Conservation (phyloP, 805 yeast genomes). For the Candida koratica region DNA sequence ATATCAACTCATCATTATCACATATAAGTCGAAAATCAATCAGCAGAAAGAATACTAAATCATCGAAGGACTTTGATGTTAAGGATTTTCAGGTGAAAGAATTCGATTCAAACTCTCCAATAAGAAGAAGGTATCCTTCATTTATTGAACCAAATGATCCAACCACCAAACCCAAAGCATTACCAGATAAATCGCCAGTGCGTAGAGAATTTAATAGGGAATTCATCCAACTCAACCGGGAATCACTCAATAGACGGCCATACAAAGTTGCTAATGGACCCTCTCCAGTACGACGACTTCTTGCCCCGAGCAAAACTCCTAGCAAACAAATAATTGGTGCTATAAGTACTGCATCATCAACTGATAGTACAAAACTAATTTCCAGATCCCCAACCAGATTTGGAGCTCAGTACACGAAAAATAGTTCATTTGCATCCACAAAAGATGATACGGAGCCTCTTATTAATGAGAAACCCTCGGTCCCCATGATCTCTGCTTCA, state of each 20-base stretch:
- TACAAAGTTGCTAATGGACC: background rate
- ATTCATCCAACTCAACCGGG: constrained; percentile 1
- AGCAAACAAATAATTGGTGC: constrained; percentile 1
- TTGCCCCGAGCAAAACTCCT: constrained; percentile 9
- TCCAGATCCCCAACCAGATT: constrained; percentile 15
- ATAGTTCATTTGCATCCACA: constrained; percentile 13
- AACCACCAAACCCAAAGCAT: background rate
- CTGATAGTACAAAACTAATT: constrained; percentile 6
- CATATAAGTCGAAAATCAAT: constrained; percentile 11
- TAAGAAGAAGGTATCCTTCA: constrained; percentile 15
- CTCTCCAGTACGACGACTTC: constrained; percentile 9
- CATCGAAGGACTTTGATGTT: constrained; percentile 3
- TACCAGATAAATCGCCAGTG: background rate
- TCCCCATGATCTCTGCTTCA: background rate
- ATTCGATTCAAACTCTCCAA: constrained; percentile 12
- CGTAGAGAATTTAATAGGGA: constrained; percentile 1
- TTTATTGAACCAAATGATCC: constrained; percentile 9
- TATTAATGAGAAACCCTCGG: constrained; percentile 4
- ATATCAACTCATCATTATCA: constrained; percentile 20
- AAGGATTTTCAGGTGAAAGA: background rate
- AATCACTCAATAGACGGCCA: background rate
- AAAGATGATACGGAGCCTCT: constrained; percentile 9
- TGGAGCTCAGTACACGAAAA: constrained; percentile 7
- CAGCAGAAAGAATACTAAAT: constrained; percentile 2
- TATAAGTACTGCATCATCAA: constrained; percentile 6